Base-by-base conservation (phyloP, 2,329 filamentous ascomycete genomes). In the Pseudofabraea citricarpa region DNA sequence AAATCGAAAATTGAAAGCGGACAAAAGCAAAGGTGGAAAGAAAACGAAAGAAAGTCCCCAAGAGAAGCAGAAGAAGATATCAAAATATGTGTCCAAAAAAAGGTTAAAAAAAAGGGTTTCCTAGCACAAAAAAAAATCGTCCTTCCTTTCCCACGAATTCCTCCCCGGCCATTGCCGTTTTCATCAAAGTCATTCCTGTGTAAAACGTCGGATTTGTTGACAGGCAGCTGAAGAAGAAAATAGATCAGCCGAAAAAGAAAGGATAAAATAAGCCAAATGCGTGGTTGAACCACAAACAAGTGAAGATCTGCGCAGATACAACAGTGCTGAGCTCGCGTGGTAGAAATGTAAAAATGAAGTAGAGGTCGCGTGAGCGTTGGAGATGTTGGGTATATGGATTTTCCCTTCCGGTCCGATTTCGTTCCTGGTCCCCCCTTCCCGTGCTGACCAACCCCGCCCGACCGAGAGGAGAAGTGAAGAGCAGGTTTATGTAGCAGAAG, bases 291-390 rank as follows among this genome's bases (percentile, higher is more conserved):
- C n/a, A n/a, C n/a, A n/a, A n/a, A n/a, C n/a, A n/a, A 46, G 37
- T 45, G 42, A 49, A 46, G 45, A 50, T n/a, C n/a, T n/a, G n/a
- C 43, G 40, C 40, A 47, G 47, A 45, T 46, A 44, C 42, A 43
- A 42, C 36, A 53, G 49, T 27, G 35, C 32, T 40, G 36, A 27
- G 45, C 31, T 43, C 36, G 32, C 47, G 40, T 43, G 45, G 46
- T 41, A 23, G 33, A 52, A 40, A 39, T 20, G 43, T 37, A 47
- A 39, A 26, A 36, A 40, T 43, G 40, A 48, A 52, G 47, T 41
- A 15, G 16, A 47, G 44, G 47, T 51, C 56, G 56, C 57, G 57
- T 55, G 57, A 59, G 57, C 56, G 57, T 35, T 43, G 21, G 45
- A 36, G 49, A 46, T 35, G 47, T 41, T 53, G 49, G 42, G 52